Evolutionary conservation across 768 basidiomycete species (phyloP).

Genomic region (Hygrocybe punicea): DNA sequence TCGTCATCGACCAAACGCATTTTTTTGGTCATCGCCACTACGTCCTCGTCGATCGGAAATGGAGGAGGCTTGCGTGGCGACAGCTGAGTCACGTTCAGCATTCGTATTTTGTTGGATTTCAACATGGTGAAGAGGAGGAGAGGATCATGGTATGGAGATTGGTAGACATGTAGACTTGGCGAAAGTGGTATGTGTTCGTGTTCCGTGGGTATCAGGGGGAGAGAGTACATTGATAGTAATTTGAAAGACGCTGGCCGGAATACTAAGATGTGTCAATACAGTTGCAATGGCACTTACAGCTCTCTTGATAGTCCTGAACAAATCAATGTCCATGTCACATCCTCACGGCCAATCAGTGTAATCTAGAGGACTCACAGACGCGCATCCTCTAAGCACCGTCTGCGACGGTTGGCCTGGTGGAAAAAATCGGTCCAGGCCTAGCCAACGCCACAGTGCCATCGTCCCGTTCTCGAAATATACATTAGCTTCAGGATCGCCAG

Average conservation of each 20-base stretch:
- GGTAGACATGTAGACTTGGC: slow-evolving; percentile 42
- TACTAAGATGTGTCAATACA: no score
- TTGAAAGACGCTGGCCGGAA: slow-evolving; percentile 72
- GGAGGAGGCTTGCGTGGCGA: slow-evolving; percentile 40
- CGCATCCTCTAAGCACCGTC: slow-evolving; percentile 51
- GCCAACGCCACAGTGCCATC: slow-evolving; percentile 65
- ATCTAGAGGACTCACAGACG: slow-evolving; percentile 46
- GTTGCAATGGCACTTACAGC: slow-evolving; percentile 46
- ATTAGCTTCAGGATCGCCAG: slow-evolving; percentile 18
- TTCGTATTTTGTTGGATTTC: slow-evolving; percentile 36
- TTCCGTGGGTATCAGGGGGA: slow-evolving; percentile 30
- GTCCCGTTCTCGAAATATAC: slow-evolving; percentile 46
- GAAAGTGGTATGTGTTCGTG: slow-evolving; percentile 6
- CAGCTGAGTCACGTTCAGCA: slow-evolving; percentile 49
- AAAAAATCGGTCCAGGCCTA: slow-evolving; percentile 63
- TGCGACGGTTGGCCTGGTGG: slow-evolving; percentile 38
- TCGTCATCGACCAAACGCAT: slow-evolving; percentile 29
- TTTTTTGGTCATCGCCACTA: slow-evolving; percentile 18
- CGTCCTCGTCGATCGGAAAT: slow-evolving; percentile 38
- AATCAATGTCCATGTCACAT: not conserved
- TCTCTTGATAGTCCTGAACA: slow-evolving; percentile 72
- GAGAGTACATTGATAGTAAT: slow-evolving; percentile 48
- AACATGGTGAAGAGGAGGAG: slow-evolving; percentile 46
- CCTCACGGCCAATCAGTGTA: not conserved
- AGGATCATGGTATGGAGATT: slow-evolving; percentile 50